phyloP scores from a whole-genome alignment of 805 yeast genomes.

The Lipomyces sp. region DNA sequence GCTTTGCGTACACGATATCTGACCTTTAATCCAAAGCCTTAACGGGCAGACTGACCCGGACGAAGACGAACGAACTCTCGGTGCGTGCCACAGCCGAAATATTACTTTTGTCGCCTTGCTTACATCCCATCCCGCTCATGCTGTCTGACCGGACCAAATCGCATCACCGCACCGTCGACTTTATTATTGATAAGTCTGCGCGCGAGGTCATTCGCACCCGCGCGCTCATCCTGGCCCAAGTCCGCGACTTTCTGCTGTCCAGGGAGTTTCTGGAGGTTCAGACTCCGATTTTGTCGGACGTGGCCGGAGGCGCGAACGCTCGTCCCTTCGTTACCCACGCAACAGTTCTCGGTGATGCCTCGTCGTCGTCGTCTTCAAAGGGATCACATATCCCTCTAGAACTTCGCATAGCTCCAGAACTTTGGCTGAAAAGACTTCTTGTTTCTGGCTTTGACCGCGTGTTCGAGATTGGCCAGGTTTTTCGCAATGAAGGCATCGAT shows the following conservation, averaged over 20 bases:
- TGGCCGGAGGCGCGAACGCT: conserved; percentile 88
- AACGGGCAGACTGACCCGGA: conserved; percentile 67
- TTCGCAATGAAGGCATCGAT: conserved; percentile 95
- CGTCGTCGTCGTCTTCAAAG: neutral
- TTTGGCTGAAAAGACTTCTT: conserved; percentile 83
- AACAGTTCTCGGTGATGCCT: conserved; percentile 9
- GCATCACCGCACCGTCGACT: conserved; percentile 69
- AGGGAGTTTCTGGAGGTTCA: conserved; percentile 73
- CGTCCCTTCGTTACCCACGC: conserved; percentile 66
- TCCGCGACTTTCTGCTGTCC: conserved; percentile 56
- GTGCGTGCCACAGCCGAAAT: conserved; percentile 55
- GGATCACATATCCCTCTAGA: conserved; percentile 44
- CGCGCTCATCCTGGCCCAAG: conserved; percentile 50
- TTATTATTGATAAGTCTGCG: conserved; percentile 56
- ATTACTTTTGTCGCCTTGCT: conserved; percentile 60
- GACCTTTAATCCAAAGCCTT: no score
- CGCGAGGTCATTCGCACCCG: conserved; percentile 50
- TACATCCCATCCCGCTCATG: conserved; percentile 66
- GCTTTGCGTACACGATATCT: no score
- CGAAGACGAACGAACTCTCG: conserved; percentile 77
- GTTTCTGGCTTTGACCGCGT: conserved; percentile 83
- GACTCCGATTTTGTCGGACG: conserved; percentile 73
- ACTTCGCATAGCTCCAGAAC: conserved; percentile 88
- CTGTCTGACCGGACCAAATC: conserved; percentile 53
- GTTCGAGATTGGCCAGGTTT: conserved; percentile 79